Conservation (phyloP, 225 moss, liverwort and hornwort genomes). For the Pseudoscleropodium purum region DNA sequence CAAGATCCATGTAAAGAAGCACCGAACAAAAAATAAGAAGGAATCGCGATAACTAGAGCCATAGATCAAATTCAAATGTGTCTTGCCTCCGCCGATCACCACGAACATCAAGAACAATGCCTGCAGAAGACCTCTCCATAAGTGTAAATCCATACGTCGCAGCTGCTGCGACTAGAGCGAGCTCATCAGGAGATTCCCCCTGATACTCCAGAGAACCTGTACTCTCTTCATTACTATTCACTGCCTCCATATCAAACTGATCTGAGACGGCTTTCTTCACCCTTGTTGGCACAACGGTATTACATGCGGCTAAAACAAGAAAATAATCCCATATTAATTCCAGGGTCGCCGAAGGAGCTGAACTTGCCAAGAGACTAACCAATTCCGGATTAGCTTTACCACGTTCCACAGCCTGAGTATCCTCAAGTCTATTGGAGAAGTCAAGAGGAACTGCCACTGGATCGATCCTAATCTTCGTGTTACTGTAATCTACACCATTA, state of each 20-base stretch:
- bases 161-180: constrained; percentile 74
- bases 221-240: constrained; percentile 24
- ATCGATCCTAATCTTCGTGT: constrained; percentile 12
- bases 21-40: neutral
- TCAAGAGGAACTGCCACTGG: neutral
- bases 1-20: neutral
- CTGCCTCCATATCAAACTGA: constrained; percentile 61
- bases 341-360: constrained; percentile 20
- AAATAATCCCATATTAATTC: constrained; percentile 55
- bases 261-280: constrained; percentile 46
- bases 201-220: constrained; percentile 66
- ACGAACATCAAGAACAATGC: constrained; percentile 51
- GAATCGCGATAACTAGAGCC: neutral
- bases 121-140: constrained; percentile 60
- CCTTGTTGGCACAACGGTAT: constrained; percentile 78
- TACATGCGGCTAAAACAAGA: constrained; percentile 77
- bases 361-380: constrained; percentile 23
- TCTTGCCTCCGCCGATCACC: constrained; percentile 30
- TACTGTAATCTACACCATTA: constrained; percentile 47
- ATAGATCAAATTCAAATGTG: neutral
- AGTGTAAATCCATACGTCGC: constrained; percentile 76
- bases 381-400: constrained; percentile 28
- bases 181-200: constrained; percentile 93
- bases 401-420: neutral
- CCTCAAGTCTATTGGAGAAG: constrained; percentile 13